Percentiles rank a stretch among this genome's conserved stretches.
Evolutionary conservation across 495 filamentous ascomycete species (phyloP).

Genomic region (Ascobolus immersus): DNA sequence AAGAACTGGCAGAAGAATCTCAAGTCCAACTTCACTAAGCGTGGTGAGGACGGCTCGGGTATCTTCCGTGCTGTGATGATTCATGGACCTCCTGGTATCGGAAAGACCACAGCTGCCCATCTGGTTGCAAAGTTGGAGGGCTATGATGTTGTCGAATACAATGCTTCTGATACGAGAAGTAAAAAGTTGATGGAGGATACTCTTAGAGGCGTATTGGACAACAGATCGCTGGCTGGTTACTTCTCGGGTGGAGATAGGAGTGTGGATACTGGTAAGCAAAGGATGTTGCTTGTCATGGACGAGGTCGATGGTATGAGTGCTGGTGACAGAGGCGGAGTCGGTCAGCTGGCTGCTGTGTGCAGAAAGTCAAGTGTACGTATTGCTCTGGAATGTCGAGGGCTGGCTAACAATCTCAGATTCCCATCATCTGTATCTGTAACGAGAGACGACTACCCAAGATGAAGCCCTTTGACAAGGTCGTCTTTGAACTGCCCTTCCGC

Average conservation of each 20-base stretch:
- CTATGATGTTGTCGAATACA: conserved; percentile 80
- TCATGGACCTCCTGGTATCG: conserved; percentile 83
- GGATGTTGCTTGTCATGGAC: conserved; percentile 91
- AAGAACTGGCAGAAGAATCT: conserved; percentile 50
- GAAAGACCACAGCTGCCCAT: conserved; percentile 93
- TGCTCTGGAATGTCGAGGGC: background rate
- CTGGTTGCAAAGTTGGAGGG: conserved; percentile 78
- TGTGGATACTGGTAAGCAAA: conserved; percentile 59
- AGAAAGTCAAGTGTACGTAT: conserved; percentile 42
- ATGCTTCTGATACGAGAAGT: conserved; percentile 89
- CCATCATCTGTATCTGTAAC: conserved; percentile 94
- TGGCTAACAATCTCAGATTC: conserved; percentile 29
- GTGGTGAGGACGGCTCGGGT: conserved; percentile 60
- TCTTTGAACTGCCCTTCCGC: conserved; percentile 62
- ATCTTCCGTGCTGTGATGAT: conserved; percentile 65
- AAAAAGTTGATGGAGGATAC: conserved; percentile 87
- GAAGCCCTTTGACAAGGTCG: conserved; percentile 79
- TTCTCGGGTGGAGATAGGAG: conserved; percentile 67
- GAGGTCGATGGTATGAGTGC: conserved; percentile 98
- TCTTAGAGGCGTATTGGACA: conserved; percentile 68
- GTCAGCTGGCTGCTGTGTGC: conserved; percentile 74
- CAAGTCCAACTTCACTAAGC: conserved; percentile 47
- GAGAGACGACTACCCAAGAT: conserved; percentile 82
- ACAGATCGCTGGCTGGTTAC: conserved; percentile 73
- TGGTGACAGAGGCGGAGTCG: conserved; percentile 86